Evolutionary conservation across 202 grass and related monocot genomes (phyloP), one percentile per base, ranked within the genome.

Genomic region (Schoenoplectus triqueter): DNA sequence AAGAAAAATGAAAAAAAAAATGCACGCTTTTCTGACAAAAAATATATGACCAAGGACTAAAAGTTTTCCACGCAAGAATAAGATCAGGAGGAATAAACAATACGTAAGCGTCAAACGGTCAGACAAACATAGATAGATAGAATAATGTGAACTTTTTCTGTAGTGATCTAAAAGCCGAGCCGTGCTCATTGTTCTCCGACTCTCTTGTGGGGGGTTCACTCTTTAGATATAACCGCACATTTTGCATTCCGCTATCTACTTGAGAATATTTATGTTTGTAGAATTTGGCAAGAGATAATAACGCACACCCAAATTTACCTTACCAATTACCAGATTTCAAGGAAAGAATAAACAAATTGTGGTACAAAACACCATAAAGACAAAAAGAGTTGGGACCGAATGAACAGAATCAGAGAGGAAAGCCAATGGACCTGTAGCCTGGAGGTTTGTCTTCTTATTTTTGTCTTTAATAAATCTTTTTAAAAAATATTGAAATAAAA

Each of bases 61-160:
- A 77, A 77, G 50, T n/a, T 77, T 15, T 40, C 73, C 73, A 77
- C 73, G 73, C 52, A 40, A 73, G 50, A 41, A 56, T 15, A 77
- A 41, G 51, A 77, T 77, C 56, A 1, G 21, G 51, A 57, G 57
- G 73, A 77, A 77, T 57, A 77, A 77, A 77, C 51, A 77, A 21
- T 8, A 77, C 22, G 73, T 40, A 77, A 52, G 73, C 51, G 52
- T 66, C 64, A 62, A 62, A 62, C 15, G 14, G 14, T 73, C 70
- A 73, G 51, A 73, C 7, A 73, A 10, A 73, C 4, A 73, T 57
- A 57, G 11, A 54, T 7, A 1, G 1, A 10, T 55, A 11, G 14
- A 14, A 48, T 10, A 19, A 50, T 73, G 65, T 42, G 31, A 68
- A 60, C 4, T 3, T 42, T 68, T 41, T 14, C 65, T 5, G 4